phyloP scores from a whole-genome alignment of 2,329 filamentous ascomycete species.

The Paramyrothecium roridum region DNA sequence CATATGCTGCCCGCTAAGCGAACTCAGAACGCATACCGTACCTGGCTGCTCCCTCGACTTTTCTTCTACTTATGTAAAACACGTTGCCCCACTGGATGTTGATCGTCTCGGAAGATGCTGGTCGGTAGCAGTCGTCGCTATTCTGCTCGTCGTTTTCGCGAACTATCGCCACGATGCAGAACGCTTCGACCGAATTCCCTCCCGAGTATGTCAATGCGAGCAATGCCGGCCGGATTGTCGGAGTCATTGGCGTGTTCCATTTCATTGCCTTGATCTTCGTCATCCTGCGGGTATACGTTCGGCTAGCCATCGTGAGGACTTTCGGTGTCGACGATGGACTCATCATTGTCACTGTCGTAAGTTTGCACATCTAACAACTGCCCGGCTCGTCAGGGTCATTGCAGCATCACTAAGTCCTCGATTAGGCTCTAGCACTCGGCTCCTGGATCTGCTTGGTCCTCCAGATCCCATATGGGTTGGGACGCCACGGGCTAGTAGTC shows the following conservation, averaged over 20 bases:
- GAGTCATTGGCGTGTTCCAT: conserved; percentile 11
- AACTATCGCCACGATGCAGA: background rate
- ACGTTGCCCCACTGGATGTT: background rate
- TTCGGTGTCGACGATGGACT: conserved; percentile 23
- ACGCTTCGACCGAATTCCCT: background rate
- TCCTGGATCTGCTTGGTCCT: conserved; percentile 17
- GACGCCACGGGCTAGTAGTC: conserved; percentile 11
- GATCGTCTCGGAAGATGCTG: background rate
- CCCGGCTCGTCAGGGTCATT: background rate
- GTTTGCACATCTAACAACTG: background rate
- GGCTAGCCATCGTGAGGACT: conserved; percentile 15
- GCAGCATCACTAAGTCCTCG: background rate
- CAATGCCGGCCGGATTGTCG: conserved; percentile 12
- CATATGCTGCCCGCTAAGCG: background rate
- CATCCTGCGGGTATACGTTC: conserved; percentile 18
- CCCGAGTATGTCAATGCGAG: conserved; percentile 6
- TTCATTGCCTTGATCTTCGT: conserved; percentile 18
- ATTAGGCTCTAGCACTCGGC: conserved; percentile 9
- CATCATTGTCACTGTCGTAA: conserved; percentile 19
- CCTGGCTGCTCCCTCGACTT: background rate
- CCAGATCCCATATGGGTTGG: conserved; percentile 16
- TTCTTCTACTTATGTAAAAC: background rate
- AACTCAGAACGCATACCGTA: background rate
- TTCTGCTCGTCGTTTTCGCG: background rate
- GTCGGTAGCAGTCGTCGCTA: background rate